These are phyloP conservation scores for Hordeum pubiflorum DNA, from an alignment of 202 grass and related monocot species.

Conservation along the genomic window DNA sequence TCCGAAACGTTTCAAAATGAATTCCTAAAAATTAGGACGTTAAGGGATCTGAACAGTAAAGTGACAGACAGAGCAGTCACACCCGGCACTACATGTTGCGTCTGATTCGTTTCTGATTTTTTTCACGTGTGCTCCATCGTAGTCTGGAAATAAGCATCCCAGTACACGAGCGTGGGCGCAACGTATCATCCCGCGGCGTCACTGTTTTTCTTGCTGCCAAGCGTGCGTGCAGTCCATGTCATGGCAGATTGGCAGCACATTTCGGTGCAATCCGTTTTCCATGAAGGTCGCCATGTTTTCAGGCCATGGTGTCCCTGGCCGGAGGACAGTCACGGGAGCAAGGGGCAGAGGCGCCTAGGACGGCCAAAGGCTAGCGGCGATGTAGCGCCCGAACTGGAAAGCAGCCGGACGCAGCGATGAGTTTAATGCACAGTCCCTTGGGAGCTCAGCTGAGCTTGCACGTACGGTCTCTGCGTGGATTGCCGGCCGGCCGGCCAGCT, in stretches of 20 bases:
- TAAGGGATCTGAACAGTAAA: no score
- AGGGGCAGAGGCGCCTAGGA: not conserved
- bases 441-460: not conserved
- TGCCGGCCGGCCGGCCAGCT: not conserved
- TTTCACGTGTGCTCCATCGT: no score
- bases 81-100: no score
- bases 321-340: conserved; percentile 2
- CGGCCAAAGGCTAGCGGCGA: conserved; percentile 31
- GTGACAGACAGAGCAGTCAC: no score
- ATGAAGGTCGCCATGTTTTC: conserved; percentile 36
- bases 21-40: no score
- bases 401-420: not conserved
- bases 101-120: no score
- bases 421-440: not conserved
- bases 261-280: not conserved
- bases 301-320: conserved; percentile 14
- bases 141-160: not conserved
- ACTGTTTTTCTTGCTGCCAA: not conserved
- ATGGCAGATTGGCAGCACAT: not conserved
- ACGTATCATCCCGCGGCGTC: not conserved
- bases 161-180: not conserved
- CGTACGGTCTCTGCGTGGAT: not conserved
- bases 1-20: no score
- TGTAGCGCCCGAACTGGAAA: conserved; percentile 45
- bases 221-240: not conserved